These are phyloP conservation scores for Mucor plumbeus DNA, from an alignment of 371 early-diverging fungal genomes.

Conservation along the genomic window DNA sequence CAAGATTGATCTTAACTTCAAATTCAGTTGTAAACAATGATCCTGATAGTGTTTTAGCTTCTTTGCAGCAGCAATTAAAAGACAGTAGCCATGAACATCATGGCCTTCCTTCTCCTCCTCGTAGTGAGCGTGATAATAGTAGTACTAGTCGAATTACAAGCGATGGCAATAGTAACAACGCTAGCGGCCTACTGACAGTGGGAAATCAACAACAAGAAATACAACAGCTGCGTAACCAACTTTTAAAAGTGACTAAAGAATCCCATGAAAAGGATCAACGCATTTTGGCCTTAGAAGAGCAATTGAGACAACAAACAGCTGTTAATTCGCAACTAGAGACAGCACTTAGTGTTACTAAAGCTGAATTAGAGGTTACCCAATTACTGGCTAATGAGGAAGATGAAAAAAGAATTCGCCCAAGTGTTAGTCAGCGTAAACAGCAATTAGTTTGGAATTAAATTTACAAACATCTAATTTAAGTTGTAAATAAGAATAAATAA, in stretches of 20 bases:
- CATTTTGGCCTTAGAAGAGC: slow-evolving; percentile 19
- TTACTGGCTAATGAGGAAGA: slow-evolving; percentile 1
- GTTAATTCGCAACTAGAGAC: slow-evolving; percentile 19
- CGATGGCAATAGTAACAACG: background rate
- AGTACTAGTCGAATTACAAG: background rate
- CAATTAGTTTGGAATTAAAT: background rate
- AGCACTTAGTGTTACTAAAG: slow-evolving; percentile 19
- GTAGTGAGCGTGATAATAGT: background rate
- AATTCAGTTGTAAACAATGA: slow-evolving; percentile 48
- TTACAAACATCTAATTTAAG: too few relatives aligned
- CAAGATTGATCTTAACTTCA: slow-evolving; percentile 80
- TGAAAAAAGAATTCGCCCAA: background rate
- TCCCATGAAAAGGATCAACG: slow-evolving; percentile 21
- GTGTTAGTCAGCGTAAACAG: background rate
- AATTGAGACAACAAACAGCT: slow-evolving; percentile 8
- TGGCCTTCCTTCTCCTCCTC: background rate
- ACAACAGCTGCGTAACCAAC: background rate
- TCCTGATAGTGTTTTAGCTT: background rate
- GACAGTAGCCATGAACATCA: background rate
- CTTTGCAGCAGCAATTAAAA: background rate
- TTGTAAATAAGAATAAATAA: too few relatives aligned
- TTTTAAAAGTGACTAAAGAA: slow-evolving; percentile 3
- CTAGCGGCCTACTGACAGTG: background rate
- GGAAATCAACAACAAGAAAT: background rate
- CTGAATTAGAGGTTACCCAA: slow-evolving; percentile 24